Evolutionary conservation across 805 yeast genomes (phyloP).

Genomic region (Saccharomycopsis babjevae): DNA sequence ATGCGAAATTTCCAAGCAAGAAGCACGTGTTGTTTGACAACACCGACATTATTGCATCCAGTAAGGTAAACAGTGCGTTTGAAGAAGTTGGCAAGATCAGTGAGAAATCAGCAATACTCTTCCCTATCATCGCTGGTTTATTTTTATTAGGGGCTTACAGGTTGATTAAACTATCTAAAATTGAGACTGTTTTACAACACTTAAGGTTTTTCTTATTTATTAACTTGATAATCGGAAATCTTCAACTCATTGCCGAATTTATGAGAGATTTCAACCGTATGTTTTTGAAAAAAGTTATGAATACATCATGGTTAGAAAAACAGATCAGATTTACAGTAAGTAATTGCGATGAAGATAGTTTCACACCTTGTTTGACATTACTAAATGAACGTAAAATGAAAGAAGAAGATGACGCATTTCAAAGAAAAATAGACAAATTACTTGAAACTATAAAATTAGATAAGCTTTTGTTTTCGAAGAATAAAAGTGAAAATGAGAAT

Average conservation of each 20-base stretch:
- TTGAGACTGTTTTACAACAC: background rate
- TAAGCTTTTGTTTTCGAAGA: background rate
- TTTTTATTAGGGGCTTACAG: background rate
- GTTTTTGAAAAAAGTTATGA: background rate
- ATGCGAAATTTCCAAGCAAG: conserved; percentile 24
- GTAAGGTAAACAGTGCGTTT: background rate
- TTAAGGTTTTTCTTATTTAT: background rate
- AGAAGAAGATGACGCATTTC: background rate
- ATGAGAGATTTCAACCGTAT: background rate
- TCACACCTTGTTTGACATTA: background rate
- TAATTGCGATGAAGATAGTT: background rate
- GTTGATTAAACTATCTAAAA: background rate
- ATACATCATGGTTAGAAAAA: background rate
- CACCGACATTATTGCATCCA: conserved; percentile 25
- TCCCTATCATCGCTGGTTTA: background rate
- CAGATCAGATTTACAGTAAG: background rate
- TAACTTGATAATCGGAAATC: background rate
- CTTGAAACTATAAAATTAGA: background rate
- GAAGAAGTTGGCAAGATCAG: background rate
- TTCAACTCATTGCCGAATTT: background rate
- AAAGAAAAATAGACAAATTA: background rate
- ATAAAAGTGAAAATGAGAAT: conserved; percentile 4
- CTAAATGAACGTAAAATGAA: background rate
- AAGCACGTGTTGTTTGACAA: conserved; percentile 34
- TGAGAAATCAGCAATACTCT: background rate